phyloP scores from a whole-genome alignment of 1,284 basidiomycete genomes.

The Tilletiopsis washingtonensis region DNA sequence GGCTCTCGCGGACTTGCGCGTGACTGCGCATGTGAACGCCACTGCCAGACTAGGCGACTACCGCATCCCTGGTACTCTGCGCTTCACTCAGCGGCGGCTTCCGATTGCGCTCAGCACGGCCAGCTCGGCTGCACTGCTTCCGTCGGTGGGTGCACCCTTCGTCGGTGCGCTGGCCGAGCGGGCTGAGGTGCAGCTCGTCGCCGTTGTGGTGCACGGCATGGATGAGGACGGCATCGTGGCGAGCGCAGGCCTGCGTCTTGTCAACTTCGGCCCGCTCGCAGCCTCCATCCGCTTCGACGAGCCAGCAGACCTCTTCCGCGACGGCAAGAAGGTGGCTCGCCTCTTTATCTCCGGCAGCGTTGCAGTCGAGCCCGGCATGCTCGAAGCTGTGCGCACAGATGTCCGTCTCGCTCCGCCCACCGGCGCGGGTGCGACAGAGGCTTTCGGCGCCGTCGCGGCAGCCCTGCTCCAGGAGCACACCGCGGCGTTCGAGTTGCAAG shows the following conservation, averaged over 20 bases:
- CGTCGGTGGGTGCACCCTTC: conserved; percentile 24
- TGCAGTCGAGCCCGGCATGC: conserved; percentile 15
- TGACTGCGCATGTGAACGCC: conserved; percentile 22
- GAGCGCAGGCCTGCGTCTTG: conserved; percentile 19
- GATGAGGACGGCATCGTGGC: conserved; percentile 27
- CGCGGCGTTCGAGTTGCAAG: conserved; percentile 11
- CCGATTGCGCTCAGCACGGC: conserved; percentile 32
- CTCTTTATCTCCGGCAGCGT: conserved; percentile 18
- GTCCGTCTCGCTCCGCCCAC: conserved; percentile 6
- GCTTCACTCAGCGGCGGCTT: conserved; percentile 25
- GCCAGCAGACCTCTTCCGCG: conserved; percentile 3
- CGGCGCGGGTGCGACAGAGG: conserved; percentile 2
- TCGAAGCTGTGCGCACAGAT: conserved; percentile 11
- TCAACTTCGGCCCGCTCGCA: conserved; percentile 29
- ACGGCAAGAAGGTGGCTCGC: conserved; percentile 7
- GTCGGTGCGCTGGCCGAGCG: conserved; percentile 28
- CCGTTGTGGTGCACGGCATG: conserved; percentile 24
- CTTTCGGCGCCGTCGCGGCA: conserved; percentile 25
- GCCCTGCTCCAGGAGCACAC: conserved; percentile 16
- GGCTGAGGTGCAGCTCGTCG: conserved; percentile 17
- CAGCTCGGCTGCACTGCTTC: conserved; percentile 24
- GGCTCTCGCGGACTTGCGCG: conserved; percentile 11
- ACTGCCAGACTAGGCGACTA: conserved; percentile 23
- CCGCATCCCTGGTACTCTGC: conserved; percentile 21
- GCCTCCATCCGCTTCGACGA: conserved; percentile 22